Evolutionary conservation across 805 yeast genomes (phyloP).

Genomic region (Candida krabiensis): DNA sequence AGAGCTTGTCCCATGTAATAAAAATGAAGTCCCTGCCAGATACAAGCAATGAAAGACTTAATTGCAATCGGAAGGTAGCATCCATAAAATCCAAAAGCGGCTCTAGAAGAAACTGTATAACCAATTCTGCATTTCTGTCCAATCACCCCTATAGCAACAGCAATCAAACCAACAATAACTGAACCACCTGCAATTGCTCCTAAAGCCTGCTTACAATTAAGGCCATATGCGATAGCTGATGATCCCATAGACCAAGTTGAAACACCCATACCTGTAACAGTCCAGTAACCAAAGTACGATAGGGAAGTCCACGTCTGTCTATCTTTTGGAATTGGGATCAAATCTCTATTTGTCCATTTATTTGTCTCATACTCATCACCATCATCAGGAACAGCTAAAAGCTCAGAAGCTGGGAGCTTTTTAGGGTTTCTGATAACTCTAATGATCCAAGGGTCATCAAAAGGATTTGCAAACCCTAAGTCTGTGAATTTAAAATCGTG

Average conservation of each 20-base stretch:
- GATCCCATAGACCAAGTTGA: slow-evolving; percentile 22
- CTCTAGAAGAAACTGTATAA: slow-evolving; percentile 44
- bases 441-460: slow-evolving; percentile 19
- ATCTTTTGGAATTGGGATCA: slow-evolving; percentile 43
- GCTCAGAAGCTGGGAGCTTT: slow-evolving; percentile 13
- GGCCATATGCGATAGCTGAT: slow-evolving; percentile 27
- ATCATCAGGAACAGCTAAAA: slow-evolving; percentile 32
- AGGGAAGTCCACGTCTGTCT: slow-evolving; percentile 48
- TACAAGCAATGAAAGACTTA: slow-evolving; percentile 43
- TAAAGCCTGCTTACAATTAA: slow-evolving; percentile 35
- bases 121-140: slow-evolving; percentile 55
- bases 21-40: slow-evolving; percentile 47
- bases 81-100: slow-evolving; percentile 47
- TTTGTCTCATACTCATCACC: slow-evolving; percentile 30
- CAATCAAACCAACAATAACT: slow-evolving; percentile 41
- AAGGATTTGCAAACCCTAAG: slow-evolving; percentile 17
- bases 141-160: slow-evolving; percentile 49
- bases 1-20: slow-evolving; percentile 47
- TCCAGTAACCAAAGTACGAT: slow-evolving; percentile 45
- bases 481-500: slow-evolving; percentile 10
- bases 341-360: slow-evolving; percentile 38
- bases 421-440: slow-evolving; percentile 15
- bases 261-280: slow-evolving; percentile 32
- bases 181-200: slow-evolving; percentile 47
- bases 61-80: slow-evolving; percentile 42